Evolutionary conservation across 2,329 filamentous ascomycete genomes (phyloP), one percentile per base, ranked within the genome.

Genomic region (Sarocladium strictum): DNA sequence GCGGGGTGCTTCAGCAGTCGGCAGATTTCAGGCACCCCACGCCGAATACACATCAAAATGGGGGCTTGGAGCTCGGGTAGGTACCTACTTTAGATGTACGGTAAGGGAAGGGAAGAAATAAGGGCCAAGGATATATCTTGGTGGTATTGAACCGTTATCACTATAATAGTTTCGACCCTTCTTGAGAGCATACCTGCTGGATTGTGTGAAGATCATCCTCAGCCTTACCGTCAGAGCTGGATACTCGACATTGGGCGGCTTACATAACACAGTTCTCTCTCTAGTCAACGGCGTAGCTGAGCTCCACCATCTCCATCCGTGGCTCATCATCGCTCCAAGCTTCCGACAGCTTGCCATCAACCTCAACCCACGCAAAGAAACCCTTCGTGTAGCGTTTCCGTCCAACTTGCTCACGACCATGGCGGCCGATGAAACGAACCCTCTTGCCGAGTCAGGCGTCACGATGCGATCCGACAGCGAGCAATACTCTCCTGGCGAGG

Each of bases 381-480:
- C 21, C 32, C 21, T 21, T 50, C 24, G 9, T 15, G 7, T 11
- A 47, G 24, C 24, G 15, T n/a, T 15, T 24, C 23, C 7, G 43
- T 24, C n/a, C 23, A 4, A 47, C 23, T 17, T 15, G 24, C 14
- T 6, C 10, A 21, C 7, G 35, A 29, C n/a, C 27, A 86, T 85
- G 83, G 72, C 80, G 50, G 76, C 76, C 59, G 75, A 83, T 56
- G 76, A 75, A 23, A 60, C 64, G 32, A 75, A 81, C 63, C 77
- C 80, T 61, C 79, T 91, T 65, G 78, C 85, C 68, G 84, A 86
- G 68, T 90, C 86, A 55, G 83, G 84, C 71, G 77, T 90, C 65
- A 92, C 87, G 53, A 87, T 92, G 65, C 86, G 80, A 61, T 91
- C 89, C 52, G 89, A 94, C 76, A 90, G 86, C 76, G 89, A 93